These are phyloP conservation scores for Mortierella antarctica DNA, from an alignment of 192 early-diverging fungal species.

Conservation along the genomic window DNA sequence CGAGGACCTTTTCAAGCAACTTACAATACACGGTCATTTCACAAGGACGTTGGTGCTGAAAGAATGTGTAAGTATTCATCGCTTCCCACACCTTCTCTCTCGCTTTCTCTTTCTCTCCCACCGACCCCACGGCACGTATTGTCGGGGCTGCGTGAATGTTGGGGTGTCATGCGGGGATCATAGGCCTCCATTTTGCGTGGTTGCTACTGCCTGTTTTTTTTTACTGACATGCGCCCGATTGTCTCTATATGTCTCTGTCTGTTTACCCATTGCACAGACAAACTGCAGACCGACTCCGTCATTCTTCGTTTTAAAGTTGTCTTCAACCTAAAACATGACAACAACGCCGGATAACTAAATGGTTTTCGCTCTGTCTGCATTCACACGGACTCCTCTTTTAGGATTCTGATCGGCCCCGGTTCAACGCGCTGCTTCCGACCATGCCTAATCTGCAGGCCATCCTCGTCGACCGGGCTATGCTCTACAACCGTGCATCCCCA, in stretches of 20 bases:
- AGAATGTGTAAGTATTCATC: conserved; percentile 33
- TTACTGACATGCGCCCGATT: too few species aligned
- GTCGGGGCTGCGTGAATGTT: background rate
- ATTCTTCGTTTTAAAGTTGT: background rate
- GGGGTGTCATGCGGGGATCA: background rate
- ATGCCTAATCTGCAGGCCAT: conserved; percentile 30
- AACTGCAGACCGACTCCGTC: background rate
- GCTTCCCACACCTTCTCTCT: background rate
- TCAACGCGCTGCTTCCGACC: conserved; percentile 9
- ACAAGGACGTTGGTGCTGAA: conserved; percentile 19
- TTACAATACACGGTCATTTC: conserved; percentile 10
- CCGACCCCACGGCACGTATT: background rate
- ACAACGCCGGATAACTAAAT: too few species aligned
- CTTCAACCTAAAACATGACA: background rate
- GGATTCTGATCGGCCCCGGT: conserved; percentile 20
- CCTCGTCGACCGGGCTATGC: conserved; percentile 28
- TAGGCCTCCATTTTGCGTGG: background rate
- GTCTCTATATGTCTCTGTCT: background rate
- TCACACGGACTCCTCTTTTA: background rate
- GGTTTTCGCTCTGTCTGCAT: background rate
- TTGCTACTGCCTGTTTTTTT: background rate
- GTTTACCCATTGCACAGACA: background rate
- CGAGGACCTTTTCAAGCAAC: conserved; percentile 10
- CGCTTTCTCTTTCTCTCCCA: background rate
- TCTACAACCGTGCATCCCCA: background rate